Percentiles rank a stretch among this genome's conserved stretches.
Evolutionary conservation across 768 basidiomycete species (phyloP).

Genomic region (Krasilnikovozyma curviuscula): DNA sequence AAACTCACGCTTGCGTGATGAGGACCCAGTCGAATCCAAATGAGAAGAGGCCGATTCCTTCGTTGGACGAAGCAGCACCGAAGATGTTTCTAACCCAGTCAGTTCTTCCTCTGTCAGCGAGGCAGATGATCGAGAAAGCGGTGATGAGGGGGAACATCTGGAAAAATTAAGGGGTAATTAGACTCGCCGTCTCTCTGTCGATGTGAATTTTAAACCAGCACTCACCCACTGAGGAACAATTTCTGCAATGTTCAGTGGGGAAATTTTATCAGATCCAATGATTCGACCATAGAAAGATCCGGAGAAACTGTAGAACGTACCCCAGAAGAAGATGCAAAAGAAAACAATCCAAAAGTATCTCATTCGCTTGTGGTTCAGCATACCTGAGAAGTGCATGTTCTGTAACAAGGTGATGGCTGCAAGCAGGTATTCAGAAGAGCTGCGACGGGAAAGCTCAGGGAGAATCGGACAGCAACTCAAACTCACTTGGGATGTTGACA

Average conservation of each 20-base stretch:
- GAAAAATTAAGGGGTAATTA: no score
- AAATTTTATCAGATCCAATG: no score
- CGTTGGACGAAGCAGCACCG: slow-evolving; percentile 38
- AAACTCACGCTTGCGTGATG: slow-evolving; percentile 41
- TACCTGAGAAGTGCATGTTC: slow-evolving; percentile 35
- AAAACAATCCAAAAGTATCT: slow-evolving; percentile 38
- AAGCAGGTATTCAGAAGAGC: slow-evolving; percentile 14
- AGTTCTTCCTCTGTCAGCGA: slow-evolving; percentile 35
- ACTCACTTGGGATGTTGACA: slow-evolving; percentile 34
- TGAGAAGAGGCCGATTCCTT: slow-evolving; percentile 40
- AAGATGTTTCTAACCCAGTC: slow-evolving; percentile 41
- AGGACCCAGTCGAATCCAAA: slow-evolving; percentile 44
- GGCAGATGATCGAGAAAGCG: slow-evolving; percentile 42
- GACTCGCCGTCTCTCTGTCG: no score
- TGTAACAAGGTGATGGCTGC: slow-evolving; percentile 35
- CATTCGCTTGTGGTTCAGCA: slow-evolving; percentile 35
- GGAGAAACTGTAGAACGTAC: slow-evolving; percentile 22
- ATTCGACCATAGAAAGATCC: no score
- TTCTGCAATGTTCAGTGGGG: no score
- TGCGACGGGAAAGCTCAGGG: slow-evolving; percentile 12
- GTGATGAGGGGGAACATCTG: slow-evolving; percentile 48
- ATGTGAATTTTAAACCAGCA: no score
- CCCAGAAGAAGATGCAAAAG: slow-evolving; percentile 17
- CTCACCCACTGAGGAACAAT: no score
- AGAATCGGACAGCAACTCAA: slow-evolving; percentile 7